Percentiles rank a stretch among this genome's conserved stretches.
Conservation (phyloP, 1,284 basidiomycete genomes). For the Paramarasmius palmivorus region DNA sequence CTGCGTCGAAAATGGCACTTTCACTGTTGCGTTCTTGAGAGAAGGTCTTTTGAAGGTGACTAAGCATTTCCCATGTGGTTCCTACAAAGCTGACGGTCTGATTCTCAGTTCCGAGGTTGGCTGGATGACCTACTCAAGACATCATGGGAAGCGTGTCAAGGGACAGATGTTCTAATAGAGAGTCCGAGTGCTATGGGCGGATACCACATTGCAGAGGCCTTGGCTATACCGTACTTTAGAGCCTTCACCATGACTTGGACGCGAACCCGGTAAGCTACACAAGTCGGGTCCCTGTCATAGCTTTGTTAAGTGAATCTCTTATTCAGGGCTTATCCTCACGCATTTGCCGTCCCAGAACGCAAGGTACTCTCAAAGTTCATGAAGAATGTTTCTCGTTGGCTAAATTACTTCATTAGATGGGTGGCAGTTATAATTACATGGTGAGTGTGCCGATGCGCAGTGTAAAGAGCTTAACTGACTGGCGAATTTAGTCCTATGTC, state of each 20-base stretch:
- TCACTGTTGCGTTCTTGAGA: conserved; percentile 91
- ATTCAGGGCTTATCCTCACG: conserved; percentile 89
- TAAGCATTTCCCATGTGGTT: conserved; percentile 8
- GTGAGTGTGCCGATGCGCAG: conserved; percentile 37
- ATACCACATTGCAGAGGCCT: conserved; percentile 95
- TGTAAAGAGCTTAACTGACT: conserved; percentile 6
- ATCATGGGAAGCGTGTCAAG: conserved; percentile 94
- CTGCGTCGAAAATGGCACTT: conserved; percentile 95
- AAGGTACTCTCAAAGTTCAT: conserved; percentile 46
- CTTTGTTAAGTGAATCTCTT: neutral
- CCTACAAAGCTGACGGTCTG: conserved; percentile 6
- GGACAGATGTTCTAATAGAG: conserved; percentile 91
- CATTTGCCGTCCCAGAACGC: conserved; percentile 94
- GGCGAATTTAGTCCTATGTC: conserved; percentile 66
- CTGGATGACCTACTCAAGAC: conserved; percentile 92
- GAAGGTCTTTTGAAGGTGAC: conserved; percentile 84
- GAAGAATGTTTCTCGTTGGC: conserved; percentile 1
- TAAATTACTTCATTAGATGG: conserved; percentile 61
- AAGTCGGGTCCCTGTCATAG: conserved; percentile 11
- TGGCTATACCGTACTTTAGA: conserved; percentile 91
- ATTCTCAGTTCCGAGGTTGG: conserved; percentile 88
- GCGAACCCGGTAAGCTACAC: conserved; percentile 56
- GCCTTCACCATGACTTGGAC: conserved; percentile 91
- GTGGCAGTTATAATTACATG: conserved; percentile 98
- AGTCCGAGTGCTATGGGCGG: conserved; percentile 98